A percentile compares a stretch with the other conserved stretches of the same genome.
These are phyloP conservation scores for Lentinula sp. DNA, from an alignment of 768 basidiomycete genomes.

Conservation along the genomic window DNA sequence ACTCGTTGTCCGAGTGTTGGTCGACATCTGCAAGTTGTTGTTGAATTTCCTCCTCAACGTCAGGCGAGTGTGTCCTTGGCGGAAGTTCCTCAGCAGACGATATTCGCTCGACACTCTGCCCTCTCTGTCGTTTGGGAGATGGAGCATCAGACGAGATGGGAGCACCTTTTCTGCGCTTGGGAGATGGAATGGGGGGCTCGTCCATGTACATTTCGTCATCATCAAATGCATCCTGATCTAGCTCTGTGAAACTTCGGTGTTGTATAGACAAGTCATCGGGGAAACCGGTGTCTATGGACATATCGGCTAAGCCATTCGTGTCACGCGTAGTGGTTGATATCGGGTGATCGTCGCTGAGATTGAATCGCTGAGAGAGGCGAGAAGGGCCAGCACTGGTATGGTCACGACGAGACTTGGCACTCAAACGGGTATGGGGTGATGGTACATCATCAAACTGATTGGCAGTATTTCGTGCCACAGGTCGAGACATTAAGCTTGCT, in stretches of 20 bases:
- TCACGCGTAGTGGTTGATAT: slow-evolving; percentile 13
- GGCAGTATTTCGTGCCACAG: slow-evolving; percentile 45
- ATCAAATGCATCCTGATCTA: slow-evolving; percentile 43
- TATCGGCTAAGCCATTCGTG: slow-evolving; percentile 18
- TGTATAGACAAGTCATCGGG: slow-evolving; percentile 19
- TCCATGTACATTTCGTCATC: slow-evolving; percentile 20
- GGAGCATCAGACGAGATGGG: slow-evolving; percentile 20
- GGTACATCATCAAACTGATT: slow-evolving; percentile 59
- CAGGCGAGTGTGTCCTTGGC: slow-evolving; percentile 11
- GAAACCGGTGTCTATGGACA: slow-evolving; percentile 14
- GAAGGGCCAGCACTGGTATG: slow-evolving; percentile 34
- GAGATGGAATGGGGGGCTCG: slow-evolving; percentile 15
- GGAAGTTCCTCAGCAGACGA: neutral
- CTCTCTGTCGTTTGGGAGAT: slow-evolving; percentile 35
- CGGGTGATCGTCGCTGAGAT: slow-evolving; percentile 14
- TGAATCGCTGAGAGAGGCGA: slow-evolving; percentile 21
- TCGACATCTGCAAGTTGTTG: slow-evolving; percentile 22
- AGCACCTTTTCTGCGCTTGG: slow-evolving; percentile 37
- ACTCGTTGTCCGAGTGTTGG: neutral
- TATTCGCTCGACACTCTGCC: slow-evolving; percentile 25
- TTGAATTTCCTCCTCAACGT: slow-evolving; percentile 36
- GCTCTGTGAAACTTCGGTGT: slow-evolving; percentile 38
- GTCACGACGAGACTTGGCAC: slow-evolving; percentile 28
- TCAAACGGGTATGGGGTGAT: slow-evolving; percentile 38
- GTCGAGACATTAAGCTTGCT: slow-evolving; percentile 34